Evolutionary conservation across 2,329 filamentous ascomycete genomes (phyloP), one percentile per base, ranked within the genome.

Genomic region (Fusarium albosuccineum): DNA sequence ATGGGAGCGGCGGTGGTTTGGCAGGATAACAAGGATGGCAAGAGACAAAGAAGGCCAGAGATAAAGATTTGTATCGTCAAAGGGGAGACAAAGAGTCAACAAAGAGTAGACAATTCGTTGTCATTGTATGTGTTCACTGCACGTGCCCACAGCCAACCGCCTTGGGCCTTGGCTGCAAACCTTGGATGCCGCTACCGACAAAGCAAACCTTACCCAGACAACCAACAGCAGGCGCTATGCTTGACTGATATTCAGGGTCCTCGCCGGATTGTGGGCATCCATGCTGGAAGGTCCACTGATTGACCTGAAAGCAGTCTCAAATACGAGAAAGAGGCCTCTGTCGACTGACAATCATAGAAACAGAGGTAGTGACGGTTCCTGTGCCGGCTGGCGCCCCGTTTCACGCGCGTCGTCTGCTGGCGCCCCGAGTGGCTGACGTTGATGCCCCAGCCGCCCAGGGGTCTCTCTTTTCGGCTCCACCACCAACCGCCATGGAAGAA

Each of bases 251-350:
- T 65, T 64, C 64, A 67, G 64, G 64, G 64, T 68, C 64, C 46
- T 50, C 10, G 41, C 37, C 34, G 5, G 51, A 26, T 41, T 14
- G 16, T 39, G 34, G 41, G 22, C 29, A 5, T 8, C 34, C 30
- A 5, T 8, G 48, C 30, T 10, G 14, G 42, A 2, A 36, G 26
- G 42, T 56, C 64, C 54, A 56, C 54, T 40, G 17, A 45, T 22
- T 22, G 22, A n/a, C 16, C 26, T 11, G 45, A 13, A 48, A 48
- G 40, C 41, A 6, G 41, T 39, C 34, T 17, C 42, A 46, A 60
- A 60, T 63, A 55, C 63, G 63, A 67, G 64, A 37, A 55, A 56
- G 57, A 67, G 60, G 62, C 50, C 62, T 68, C 63, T 66, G 22
- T 51, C 60, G 22, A 42, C 17, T 37, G 48, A 54, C 37, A 67